Evolutionary conservation across 2,329 filamentous ascomycete species (phyloP).

Genomic region (Didymella glomerata): DNA sequence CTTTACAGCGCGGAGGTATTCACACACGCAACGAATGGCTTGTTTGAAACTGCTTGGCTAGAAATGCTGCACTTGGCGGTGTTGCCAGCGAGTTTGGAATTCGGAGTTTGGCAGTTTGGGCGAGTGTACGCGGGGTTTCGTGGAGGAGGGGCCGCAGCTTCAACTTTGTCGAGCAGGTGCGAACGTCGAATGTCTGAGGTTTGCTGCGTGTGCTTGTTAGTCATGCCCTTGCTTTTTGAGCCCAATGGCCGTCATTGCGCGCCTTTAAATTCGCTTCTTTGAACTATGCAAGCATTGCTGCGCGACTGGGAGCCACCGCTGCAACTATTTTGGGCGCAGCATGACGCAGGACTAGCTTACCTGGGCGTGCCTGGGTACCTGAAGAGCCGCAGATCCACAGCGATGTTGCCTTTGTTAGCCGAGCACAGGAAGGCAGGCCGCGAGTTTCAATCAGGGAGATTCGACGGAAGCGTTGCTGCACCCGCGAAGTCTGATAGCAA

Average conservation of each 20-base stretch:
- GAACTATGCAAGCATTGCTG: constrained; percentile 8
- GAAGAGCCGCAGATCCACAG: constrained; percentile 24
- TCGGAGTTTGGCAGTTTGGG: constrained; percentile 14
- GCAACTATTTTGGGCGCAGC: constrained; percentile 27
- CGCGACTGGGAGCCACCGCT: constrained; percentile 3
- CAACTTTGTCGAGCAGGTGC: constrained; percentile 10
- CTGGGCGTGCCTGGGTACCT: constrained; percentile 21
- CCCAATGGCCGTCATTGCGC: background rate
- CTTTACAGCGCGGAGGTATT: background rate
- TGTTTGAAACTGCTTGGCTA: constrained; percentile 22
- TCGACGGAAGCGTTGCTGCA: constrained; percentile 1
- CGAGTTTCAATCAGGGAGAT: background rate
- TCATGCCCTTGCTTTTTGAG: constrained; percentile 1
- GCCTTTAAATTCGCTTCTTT: constrained; percentile 8
- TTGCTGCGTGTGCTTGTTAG: constrained; percentile 10
- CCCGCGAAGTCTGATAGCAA: constrained; percentile 34
- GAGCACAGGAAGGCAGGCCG: constrained; percentile 7
- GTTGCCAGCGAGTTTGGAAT: constrained; percentile 18
- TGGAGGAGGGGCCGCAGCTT: constrained; percentile 19
- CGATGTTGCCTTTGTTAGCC: constrained; percentile 6
- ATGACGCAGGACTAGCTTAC: constrained; percentile 31
- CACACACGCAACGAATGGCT: constrained; percentile 17
- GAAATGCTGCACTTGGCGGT: constrained; percentile 23
- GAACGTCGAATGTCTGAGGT: constrained; percentile 21
- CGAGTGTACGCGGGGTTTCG: constrained; percentile 10